These are phyloP conservation scores for Fusarium temperatum DNA, from an alignment of 2,329 filamentous ascomycete genomes.

Conservation along the genomic window DNA sequence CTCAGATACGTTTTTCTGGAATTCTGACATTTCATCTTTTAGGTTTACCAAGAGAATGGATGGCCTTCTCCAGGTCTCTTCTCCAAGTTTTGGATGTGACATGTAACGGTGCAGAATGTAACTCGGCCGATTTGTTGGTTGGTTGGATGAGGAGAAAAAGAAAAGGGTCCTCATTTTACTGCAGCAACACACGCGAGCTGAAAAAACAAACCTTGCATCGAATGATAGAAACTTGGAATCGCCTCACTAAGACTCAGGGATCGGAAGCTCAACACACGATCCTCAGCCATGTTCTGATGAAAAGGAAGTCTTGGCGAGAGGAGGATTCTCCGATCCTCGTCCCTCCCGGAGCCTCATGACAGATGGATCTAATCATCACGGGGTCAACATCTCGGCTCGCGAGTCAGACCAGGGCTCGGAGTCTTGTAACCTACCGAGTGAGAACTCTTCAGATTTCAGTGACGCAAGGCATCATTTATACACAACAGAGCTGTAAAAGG, in stretches of 20 bases:
- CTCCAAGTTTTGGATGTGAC: neutral
- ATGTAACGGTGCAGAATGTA: neutral
- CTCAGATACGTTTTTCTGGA: neutral
- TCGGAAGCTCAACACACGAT: neutral
- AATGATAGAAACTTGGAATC: conserved; percentile 13
- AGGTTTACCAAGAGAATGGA: neutral
- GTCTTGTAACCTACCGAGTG: neutral
- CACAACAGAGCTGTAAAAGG: neutral
- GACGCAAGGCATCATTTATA: conserved; percentile 26
- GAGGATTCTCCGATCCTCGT: neutral
- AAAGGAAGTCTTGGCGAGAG: neutral
- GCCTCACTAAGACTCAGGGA: neutral
- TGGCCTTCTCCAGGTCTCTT: neutral
- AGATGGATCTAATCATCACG: neutral
- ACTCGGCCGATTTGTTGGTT: neutral
- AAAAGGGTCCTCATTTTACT: neutral
- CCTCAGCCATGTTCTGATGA: neutral
- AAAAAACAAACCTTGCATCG: neutral
- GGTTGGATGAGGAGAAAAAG: neutral
- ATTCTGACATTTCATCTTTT: neutral
- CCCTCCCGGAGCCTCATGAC: conserved; percentile 7
- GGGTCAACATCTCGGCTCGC: neutral
- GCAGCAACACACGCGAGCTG: neutral
- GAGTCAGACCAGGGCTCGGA: neutral
- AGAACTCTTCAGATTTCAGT: neutral